Base-by-base conservation (phyloP, 2,329 filamentous ascomycete species). In the Verticillium zaregamsianum region DNA sequence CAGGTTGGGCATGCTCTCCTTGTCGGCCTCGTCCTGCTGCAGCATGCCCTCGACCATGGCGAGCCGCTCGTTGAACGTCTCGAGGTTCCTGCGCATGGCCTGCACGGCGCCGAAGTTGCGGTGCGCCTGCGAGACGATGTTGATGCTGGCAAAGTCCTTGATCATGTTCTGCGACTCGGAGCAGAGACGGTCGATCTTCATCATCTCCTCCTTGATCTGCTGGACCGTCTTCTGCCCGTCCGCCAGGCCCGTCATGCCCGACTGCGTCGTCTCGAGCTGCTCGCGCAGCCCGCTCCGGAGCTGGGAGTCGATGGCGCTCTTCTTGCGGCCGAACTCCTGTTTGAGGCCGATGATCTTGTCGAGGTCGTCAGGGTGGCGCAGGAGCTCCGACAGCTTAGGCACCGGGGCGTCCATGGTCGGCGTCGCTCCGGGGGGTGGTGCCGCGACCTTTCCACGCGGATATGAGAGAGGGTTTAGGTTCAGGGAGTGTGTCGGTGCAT, bases 101-200 rank as follows among this genome's bases (percentile, higher is more conserved):
- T 97, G 90, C 64, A 97, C 93, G 55, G 92, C 92, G 70, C 91
- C 92, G 73, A 99, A 99, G 78, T 99, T 97, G 66, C 94, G 87
- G 77, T 99, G 95, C 67, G 96, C 95, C 77, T 97, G 92, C 61
- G 94, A 94, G 60, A 96, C 91, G 64, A 92, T 80, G 74, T 96
- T 95, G 81, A 96, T 95, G 72, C 92, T 92, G 39, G 90, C 90
- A 76, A 99, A 98, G 80, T 99, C 95, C 71, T 91, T 89, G 71
- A 99, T 97, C 87, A 97, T 97, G 73, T 92, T 92, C 80, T 98
- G 94, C 60, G 93, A 93, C 77, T 99, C 96, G 66, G 93, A 93
- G 79, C 95, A 99, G 66, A 99, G 86, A 78, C 92, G 93, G 80
- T 99, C 95, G 71, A 99, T 98, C 78, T 94, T 96, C 82, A 96